phyloP scores from a whole-genome alignment of 2,329 filamentous ascomycete genomes.

The Neofusicoccum umdonicola region DNA sequence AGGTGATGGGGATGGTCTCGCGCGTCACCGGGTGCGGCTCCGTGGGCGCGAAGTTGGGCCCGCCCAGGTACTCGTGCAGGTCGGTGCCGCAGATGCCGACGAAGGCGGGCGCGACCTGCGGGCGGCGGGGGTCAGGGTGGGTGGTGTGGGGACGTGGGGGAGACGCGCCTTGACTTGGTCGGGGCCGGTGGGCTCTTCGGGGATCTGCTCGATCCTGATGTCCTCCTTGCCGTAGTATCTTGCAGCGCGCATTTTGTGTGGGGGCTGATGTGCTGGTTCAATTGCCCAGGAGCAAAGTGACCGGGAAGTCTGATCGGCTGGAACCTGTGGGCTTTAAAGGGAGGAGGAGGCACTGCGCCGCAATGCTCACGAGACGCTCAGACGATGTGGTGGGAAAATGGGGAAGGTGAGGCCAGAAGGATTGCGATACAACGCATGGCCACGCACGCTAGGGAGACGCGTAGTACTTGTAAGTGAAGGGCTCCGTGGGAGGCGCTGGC shows the following conservation, averaged over 20 bases:
- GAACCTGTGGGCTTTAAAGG: background rate
- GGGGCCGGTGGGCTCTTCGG: conserved; percentile 45
- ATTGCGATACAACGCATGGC: background rate
- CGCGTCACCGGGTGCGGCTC: conserved; percentile 58
- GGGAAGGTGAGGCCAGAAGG: background rate
- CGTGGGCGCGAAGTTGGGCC: conserved; percentile 49
- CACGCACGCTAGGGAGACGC: background rate
- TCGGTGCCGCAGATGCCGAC: conserved; percentile 55
- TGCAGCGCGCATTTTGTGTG: conserved; percentile 52
- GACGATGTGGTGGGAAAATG: background rate
- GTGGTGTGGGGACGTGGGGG: background rate
- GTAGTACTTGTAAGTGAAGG: background rate
- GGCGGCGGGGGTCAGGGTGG: background rate
- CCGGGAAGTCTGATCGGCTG: too few relatives aligned
- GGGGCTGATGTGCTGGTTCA: background rate
- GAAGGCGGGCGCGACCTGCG: conserved; percentile 37
- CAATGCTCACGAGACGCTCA: conserved; percentile 11
- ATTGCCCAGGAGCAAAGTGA: background rate
- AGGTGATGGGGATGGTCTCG: conserved; percentile 56
- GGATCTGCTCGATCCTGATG: conserved; percentile 54
- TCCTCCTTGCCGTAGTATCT: conserved; percentile 57
- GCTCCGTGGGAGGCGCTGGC: background rate
- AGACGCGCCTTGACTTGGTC: conserved; percentile 48
- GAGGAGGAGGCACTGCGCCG: background rate
- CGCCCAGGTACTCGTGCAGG: conserved; percentile 53